Evolutionary conservation across 345 rosid species (phyloP).

Genomic region (Bretschneidera sinensis): DNA sequence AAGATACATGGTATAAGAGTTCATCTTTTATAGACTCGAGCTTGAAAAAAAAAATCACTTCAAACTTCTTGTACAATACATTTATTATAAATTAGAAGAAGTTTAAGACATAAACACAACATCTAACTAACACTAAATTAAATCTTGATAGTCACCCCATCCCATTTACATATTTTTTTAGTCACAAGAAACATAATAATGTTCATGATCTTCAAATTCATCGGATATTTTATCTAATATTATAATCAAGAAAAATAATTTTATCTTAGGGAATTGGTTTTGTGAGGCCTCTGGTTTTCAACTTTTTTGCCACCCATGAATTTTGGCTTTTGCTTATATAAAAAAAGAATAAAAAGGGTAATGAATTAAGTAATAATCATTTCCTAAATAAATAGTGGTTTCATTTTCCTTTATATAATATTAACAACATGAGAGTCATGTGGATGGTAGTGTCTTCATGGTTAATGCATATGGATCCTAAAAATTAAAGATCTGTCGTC

Average conservation of each 20-base stretch:
- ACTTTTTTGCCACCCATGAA: constrained; percentile 28
- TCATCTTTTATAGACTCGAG: no score
- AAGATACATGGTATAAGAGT: no score
- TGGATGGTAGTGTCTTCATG: constrained; percentile 16
- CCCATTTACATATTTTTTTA: neutral
- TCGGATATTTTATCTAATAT: constrained; percentile 3
- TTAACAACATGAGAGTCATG: constrained; percentile 19
- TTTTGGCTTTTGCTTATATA: constrained; percentile 37
- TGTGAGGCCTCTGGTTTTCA: constrained; percentile 10
- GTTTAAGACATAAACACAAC: constrained; percentile 1
- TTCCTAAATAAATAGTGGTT: constrained; percentile 15
- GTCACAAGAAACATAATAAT: neutral
- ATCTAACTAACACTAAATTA: neutral
- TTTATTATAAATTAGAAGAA: no score
- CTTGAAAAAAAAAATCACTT: no score
- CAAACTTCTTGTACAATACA: no score
- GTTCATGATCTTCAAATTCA: constrained; percentile 10
- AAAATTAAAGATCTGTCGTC: neutral
- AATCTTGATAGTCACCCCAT: neutral
- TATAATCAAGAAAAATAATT: neutral
- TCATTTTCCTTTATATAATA: constrained; percentile 15
- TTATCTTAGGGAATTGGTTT: constrained; percentile 1
- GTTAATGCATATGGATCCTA: constrained; percentile 12
- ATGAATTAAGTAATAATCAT: constrained; percentile 25
- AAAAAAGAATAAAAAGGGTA: constrained; percentile 10